Base-by-base conservation (phyloP, 345 rosid genomes). In the Gossypium longicalyx region DNA sequence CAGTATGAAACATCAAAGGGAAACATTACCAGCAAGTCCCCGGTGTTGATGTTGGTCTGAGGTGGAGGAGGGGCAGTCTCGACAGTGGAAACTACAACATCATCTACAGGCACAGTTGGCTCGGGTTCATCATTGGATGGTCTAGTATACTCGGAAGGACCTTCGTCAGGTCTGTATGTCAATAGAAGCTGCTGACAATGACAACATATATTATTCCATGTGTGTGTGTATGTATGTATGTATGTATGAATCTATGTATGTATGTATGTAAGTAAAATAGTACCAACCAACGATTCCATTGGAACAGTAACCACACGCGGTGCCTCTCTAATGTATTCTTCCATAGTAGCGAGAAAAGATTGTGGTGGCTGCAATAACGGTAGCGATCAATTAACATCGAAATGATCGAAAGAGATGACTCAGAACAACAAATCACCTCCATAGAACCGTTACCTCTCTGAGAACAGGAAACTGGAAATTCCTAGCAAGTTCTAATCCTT, bases 401-500 rank as follows among this genome's bases (percentile, higher is more conserved):
- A 70, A 70, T n/a, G n/a, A 70, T 52, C 12, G 17, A 52, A 49
- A 51, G 45, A 52, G 60, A 17, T 60, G 34, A 58, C 23, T 15
- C 57, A 5, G 71, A 68, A 68, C 45, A 62, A 44, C 51, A 45
- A 43, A 75, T 54, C 76, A 68, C 7, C 12, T 43, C 61, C 27
- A 45, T 53, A 61, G 71, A 70, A 74, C 58, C 47, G 45, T 72
- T 83, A 95, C 99, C 93, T 93, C 98, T 87, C 98, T 85, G 77
- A 96, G 80, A 78, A 81, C 83, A 47, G 99, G 99, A 87, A 93
- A 96, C 72, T 96, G 98, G 76, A 96, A 93, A 78, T 96, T 96
- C 83, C 99, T 90, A 19, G 98, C 97, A 80, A 93, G 97, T 84
- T 96, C 97, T 87, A 96, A 85, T 62, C 98, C 97, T 88, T 88